These are phyloP conservation scores for Ceriops tagal DNA, from an alignment of 345 rosid genomes.

Conservation along the genomic window DNA sequence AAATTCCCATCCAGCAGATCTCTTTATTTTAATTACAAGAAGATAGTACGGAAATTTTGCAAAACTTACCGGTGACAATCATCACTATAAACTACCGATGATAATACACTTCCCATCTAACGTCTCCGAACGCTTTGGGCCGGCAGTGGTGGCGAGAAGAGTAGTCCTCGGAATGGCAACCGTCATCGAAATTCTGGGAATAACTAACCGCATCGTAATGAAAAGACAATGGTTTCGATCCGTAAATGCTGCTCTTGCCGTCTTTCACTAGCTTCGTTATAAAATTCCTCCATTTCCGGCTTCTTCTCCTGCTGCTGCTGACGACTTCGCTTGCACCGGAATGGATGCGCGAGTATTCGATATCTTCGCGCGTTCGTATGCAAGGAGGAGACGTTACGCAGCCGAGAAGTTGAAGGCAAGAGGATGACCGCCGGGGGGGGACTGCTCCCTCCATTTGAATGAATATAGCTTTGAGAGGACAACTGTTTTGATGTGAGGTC, in stretches of 20 bases:
- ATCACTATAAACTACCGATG: no score
- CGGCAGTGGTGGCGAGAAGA: not conserved
- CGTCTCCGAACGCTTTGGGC: constrained; percentile 14
- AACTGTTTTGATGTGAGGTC: not conserved
- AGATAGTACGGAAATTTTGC: no score
- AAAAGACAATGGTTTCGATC: constrained; percentile 53
- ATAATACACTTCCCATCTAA: constrained; percentile 28
- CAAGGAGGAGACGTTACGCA: constrained; percentile 50
- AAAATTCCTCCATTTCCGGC: constrained; percentile 44
- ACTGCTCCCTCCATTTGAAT: constrained; percentile 37
- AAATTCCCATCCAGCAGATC: no score
- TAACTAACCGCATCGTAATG: constrained; percentile 78
- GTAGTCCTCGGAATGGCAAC: constrained; percentile 20
- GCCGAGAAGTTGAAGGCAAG: constrained; percentile 22
- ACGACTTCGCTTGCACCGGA: not conserved
- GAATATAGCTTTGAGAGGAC: not conserved
- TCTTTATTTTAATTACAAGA: no score
- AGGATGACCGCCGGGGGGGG: constrained; percentile 23
- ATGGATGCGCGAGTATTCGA: constrained; percentile 45
- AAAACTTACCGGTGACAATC: no score
- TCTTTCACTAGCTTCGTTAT: constrained; percentile 44
- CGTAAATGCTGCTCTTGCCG: constrained; percentile 32
- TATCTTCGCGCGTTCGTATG: constrained; percentile 39
- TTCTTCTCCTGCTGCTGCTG: constrained; percentile 11
- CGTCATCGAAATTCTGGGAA: constrained; percentile 74